Evolutionary conservation across 805 yeast species (phyloP), one percentile per base, ranked within the genome.

Genomic region (Wickerhamomyces sydowiorum): DNA sequence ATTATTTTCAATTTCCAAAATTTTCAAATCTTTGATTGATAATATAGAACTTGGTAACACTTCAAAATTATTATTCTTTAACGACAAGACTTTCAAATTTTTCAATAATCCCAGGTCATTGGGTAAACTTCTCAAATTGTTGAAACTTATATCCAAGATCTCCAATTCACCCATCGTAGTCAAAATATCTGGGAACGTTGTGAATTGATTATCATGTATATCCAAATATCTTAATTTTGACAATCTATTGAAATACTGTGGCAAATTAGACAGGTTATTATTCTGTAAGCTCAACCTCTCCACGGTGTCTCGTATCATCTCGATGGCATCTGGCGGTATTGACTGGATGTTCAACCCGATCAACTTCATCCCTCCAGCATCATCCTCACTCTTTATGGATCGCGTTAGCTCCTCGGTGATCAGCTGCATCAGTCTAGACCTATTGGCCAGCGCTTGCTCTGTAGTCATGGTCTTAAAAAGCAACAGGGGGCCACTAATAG

Each of bases 131-230:
- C 59, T 55, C 23, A 86, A 61, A 21, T 57, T 59, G 56, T 86
- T 86, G 29, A 66, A 61, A 18, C 88, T 78, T 18, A 85, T 57
- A 59, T 86, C 91, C 33, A 86, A 60, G 39, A 80, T 78, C 52
- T 82, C 90, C 41, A 86, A 61, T 7, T 68, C 65, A 12, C 58
- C 52, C 49, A 67, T 57, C 29, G 58, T 57, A 21, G 58, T 44
- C 44, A 76, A 51, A 7, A 69, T 54, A 1, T 61, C 57, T 0
- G 95, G 89, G 36, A 86, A 70, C 36, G 62, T 67, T 3, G 66
- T 49, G 39, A 86, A 68, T 36, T 63, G 56, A 57, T 86, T 86
- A 44, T 70, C 66, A 55, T 85, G 84, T 36, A 86, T 60, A 57
- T 86, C 91, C 43, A 86, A 61, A 47, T 79, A 82, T 41, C 76